Evolutionary conservation across 2,329 filamentous ascomycete species (phyloP), one percentile per base, ranked within the genome.

Genomic region (Grosmannia clavigera): DNA sequence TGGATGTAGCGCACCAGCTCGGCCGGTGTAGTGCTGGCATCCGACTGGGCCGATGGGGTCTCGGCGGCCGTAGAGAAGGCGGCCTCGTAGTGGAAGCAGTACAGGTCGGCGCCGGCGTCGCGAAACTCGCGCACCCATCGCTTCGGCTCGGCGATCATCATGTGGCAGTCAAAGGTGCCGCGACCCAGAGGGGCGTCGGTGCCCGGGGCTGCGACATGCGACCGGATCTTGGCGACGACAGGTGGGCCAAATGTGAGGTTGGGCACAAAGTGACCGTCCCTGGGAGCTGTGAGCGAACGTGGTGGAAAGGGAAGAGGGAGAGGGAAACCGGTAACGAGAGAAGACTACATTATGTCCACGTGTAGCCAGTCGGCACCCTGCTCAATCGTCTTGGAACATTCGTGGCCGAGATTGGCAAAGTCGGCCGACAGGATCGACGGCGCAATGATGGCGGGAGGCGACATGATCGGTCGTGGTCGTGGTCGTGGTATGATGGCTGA

Each of bases 141-240:
- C 80, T 97, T 95, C 66, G 94, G 94, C 92, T 99, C 92, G 68
- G 90, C 85, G 71, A 99, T 95, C 94, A 99, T 99, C 94, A 99
- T 97, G 76, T 99, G 94, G 81, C 94, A 99, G 75, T 99, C 94
- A 72, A 99, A 99, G 16, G 92, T 97, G 63, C 94, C 94, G 67
- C 86, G 88, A 58, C 88, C 91, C 66, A 87, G 78, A 40, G 81
- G 81, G 58, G 81, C 77, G 57, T 57, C 57, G 10, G 27, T 38
- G 50, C 79, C 78, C 22, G 58, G 58, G 3, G 91, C 19, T 61
- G 90, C 86, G 68, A 99, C 92, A 68, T 96, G 88, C 54, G 82
- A 79, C 64, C 94, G 85, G 68, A 99, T 94, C 78, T 92, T 95
- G 67, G 90, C 92, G 54, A 99, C 94, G 46, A 99, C 91, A 5